Base-by-base conservation (phyloP, 2,329 filamentous ascomycete species). In the Tolypocladium ovalisporum region DNA sequence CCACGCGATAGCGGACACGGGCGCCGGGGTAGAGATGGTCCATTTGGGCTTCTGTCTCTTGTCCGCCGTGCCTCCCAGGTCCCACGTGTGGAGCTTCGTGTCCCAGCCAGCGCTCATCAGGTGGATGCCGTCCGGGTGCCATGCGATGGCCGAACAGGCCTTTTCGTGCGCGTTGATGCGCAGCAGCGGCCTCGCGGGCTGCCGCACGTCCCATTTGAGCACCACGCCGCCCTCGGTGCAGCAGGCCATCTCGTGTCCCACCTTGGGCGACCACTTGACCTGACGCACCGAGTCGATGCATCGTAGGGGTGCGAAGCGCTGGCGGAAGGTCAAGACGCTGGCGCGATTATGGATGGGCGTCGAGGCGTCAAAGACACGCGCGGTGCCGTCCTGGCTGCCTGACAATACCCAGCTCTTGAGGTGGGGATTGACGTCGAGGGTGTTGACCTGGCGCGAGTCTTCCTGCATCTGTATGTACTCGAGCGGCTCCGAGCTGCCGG, bases 81-180 rank as follows among this genome's bases (percentile, higher is more conserved):
- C 83, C 85, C 85, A 88, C 7, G 87, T 80, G 63, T 85, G 77
- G 42, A 84, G 80, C 56, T 79, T 80, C 59, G 77, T 78, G 65
- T 88, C 85, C 61, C 79, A 74, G 8, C 84, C 84, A 5, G 79
- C 83, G 61, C 83, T 87, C 54, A 85, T 76, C 13, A 87, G 70
- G 63, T 88, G 83, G n/a, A 79, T 76, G 17, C 85, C 85, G 64
- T 88, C 85, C 0, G 83, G 81, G 62, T 88, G 85, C 85, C 85
- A 88, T 3, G 82, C 78, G 49, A 87, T 81, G 0, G 82, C 77
- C 2, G 79, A 75, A 63, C 82, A 83, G 0, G 80, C 75, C 60
- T 80, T 83, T 57, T 84, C 80, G 64, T 87, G 84, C 0, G 81
- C 84, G 35, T 81, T 80, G 63, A 87, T 81, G 61, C 80, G 78